Evolutionary conservation across 2,329 filamentous ascomycete genomes (phyloP).

Genomic region (Aspergillus sojae): DNA sequence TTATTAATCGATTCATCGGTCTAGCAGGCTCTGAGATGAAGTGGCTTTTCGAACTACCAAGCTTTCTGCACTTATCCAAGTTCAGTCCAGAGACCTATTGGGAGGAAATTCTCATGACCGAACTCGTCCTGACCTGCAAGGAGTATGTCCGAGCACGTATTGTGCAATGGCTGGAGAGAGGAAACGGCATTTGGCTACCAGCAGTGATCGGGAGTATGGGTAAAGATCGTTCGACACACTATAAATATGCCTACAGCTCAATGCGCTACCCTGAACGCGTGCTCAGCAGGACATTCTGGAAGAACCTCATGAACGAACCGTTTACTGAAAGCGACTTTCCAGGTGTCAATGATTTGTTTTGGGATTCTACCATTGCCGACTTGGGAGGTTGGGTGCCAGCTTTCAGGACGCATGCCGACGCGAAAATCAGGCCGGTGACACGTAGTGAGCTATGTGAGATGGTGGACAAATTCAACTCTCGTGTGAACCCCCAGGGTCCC

Average conservation of each 20-base stretch:
- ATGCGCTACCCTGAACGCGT: constrained; percentile 18
- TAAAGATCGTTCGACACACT: constrained; percentile 11
- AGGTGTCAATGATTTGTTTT: neutral
- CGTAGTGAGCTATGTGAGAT: neutral
- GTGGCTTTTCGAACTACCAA: constrained; percentile 40
- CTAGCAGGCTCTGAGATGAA: constrained; percentile 38
- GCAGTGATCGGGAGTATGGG: neutral
- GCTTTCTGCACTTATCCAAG: constrained; percentile 32
- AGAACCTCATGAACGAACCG: constrained; percentile 3
- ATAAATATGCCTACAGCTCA: constrained; percentile 2
- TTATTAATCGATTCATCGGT: constrained; percentile 39
- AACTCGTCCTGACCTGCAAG: constrained; percentile 31
- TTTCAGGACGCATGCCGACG: constrained; percentile 13
- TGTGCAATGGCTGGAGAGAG: constrained; percentile 16
- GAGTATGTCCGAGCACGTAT: constrained; percentile 36
- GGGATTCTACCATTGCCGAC: constrained; percentile 10
- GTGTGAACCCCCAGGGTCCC: neutral
- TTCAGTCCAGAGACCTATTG: constrained; percentile 19
- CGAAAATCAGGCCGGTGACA: constrained; percentile 9
- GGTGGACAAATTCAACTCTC: neutral
- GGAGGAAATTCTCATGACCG: constrained; percentile 18
- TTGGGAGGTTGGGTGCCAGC: constrained; percentile 12
- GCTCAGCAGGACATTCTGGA: constrained; percentile 20
- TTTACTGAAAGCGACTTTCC: neutral
- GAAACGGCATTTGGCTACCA: constrained; percentile 4